Conservation (phyloP, 305 asterid species). For the Stenogyne calaminthoides region DNA sequence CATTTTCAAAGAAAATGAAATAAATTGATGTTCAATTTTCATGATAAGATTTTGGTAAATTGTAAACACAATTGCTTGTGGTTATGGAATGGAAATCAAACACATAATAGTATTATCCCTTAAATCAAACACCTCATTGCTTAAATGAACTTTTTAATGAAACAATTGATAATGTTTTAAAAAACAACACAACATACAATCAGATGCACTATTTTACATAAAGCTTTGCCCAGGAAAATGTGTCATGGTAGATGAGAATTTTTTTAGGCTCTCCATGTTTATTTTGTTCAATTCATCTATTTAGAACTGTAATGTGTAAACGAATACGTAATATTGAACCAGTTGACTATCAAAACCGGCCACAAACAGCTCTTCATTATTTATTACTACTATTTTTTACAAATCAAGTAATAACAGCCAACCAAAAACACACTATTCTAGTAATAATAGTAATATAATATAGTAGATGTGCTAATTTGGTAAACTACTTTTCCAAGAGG, state of each 20-base stretch:
- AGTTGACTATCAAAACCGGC: constrained; percentile 3
- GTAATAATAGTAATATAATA: neutral
- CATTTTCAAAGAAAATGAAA: neutral
- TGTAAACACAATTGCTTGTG: constrained; percentile 15
- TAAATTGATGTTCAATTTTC: neutral
- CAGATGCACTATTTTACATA: too few relatives aligned
- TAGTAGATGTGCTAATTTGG: constrained; percentile 5
- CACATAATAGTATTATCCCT: neutral
- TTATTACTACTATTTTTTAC: too few relatives aligned
- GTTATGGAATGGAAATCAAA: constrained; percentile 1
- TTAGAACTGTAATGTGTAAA: neutral
- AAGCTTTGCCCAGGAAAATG: neutral
- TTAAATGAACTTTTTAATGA: too few relatives aligned
- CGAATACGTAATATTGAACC: constrained; percentile 3
- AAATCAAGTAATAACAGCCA: neutral
- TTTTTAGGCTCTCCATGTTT: neutral
- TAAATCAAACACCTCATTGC: neutral
- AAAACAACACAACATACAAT: too few relatives aligned
- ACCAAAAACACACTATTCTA: neutral
- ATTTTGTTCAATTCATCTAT: neutral
- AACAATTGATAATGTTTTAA: too few relatives aligned
- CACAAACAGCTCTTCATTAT: neutral
- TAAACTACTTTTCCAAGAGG: constrained; percentile 5
- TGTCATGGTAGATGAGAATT: neutral
- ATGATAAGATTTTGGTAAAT: neutral